Conservation (phyloP, 306 rosid genomes). For the Lablab purpureus region DNA sequence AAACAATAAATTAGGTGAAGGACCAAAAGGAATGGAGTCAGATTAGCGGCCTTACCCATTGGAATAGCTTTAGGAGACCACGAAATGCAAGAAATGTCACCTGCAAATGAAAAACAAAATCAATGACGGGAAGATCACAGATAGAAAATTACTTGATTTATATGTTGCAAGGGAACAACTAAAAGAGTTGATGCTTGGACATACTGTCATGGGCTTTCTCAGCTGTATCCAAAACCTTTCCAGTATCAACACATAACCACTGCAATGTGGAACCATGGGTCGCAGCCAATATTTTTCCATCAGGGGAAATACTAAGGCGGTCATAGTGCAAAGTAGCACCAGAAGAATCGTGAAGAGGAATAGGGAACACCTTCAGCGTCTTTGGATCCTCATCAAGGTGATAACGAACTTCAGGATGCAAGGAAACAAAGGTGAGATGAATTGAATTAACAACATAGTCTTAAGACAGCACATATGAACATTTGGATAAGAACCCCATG, state of each 20-base stretch:
- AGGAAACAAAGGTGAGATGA: constrained; percentile 43
- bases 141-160: constrained; percentile 3
- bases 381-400: constrained; percentile 97
- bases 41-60: constrained; percentile 59
- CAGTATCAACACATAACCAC: constrained; percentile 89
- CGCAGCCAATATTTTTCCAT: constrained; percentile 80
- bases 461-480: neutral
- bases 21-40: constrained; percentile 25
- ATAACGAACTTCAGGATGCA: constrained; percentile 77
- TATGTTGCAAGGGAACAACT: constrained; percentile 28
- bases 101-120: constrained; percentile 59
- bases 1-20: neutral
- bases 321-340: constrained; percentile 78
- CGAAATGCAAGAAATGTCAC: constrained; percentile 81
- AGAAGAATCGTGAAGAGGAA: constrained; percentile 77
- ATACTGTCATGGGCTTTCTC: constrained; percentile 96
- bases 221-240: constrained; percentile 90
- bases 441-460: constrained; percentile 10
- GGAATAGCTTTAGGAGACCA: constrained; percentile 84
- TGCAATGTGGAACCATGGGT: constrained; percentile 92
- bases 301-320: constrained; percentile 84
- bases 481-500: constrained; percentile 12
- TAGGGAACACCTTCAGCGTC: constrained; percentile 86
- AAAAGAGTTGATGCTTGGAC: constrained; percentile 28
- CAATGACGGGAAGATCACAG: constrained; percentile 15